Conservation (phyloP, 179 eudicot genomes). For the Silene coronaria region DNA sequence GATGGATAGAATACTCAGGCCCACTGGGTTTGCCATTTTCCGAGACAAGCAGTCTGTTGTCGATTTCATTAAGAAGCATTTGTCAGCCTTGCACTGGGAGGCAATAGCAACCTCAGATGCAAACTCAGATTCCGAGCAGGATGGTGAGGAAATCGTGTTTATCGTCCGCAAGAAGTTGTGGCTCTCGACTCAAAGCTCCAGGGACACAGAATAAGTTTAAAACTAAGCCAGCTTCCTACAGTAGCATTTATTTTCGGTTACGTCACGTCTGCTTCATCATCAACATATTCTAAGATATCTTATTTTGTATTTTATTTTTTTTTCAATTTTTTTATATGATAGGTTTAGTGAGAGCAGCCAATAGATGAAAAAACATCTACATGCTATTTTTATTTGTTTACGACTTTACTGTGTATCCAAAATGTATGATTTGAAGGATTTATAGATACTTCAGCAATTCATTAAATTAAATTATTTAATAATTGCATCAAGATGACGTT, state of each 20-base stretch:
- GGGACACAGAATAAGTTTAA: constrained; percentile 43
- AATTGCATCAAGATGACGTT: constrained; percentile 19
- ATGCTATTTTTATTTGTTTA: constrained; percentile 19
- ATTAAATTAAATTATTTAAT: constrained; percentile 18
- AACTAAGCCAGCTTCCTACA: background rate
- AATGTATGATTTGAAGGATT: constrained; percentile 20
- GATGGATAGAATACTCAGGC: constrained; percentile 89
- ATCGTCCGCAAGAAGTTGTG: constrained; percentile 82
- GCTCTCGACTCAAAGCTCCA: constrained; percentile 63
- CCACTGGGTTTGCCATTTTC: constrained; percentile 75
- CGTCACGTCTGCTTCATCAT: constrained; percentile 17
- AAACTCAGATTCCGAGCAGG: constrained; percentile 47
- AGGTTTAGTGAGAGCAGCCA: constrained; percentile 25
- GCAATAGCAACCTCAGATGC: constrained; percentile 55
- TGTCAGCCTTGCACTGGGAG: constrained; percentile 89
- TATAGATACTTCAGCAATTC: constrained; percentile 29
- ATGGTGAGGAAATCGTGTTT: constrained; percentile 61
- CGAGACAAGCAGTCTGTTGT: constrained; percentile 66
- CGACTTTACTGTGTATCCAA: constrained; percentile 22
- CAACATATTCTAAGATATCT: constrained; percentile 11
- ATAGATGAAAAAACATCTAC: constrained; percentile 26
- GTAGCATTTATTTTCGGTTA: background rate
- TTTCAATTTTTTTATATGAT: background rate
- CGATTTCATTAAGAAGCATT: constrained; percentile 66
- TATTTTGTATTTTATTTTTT: constrained; percentile 3